These are phyloP conservation scores for Areca catechu DNA, from an alignment of 176 grass and related monocot genomes.

Conservation along the genomic window DNA sequence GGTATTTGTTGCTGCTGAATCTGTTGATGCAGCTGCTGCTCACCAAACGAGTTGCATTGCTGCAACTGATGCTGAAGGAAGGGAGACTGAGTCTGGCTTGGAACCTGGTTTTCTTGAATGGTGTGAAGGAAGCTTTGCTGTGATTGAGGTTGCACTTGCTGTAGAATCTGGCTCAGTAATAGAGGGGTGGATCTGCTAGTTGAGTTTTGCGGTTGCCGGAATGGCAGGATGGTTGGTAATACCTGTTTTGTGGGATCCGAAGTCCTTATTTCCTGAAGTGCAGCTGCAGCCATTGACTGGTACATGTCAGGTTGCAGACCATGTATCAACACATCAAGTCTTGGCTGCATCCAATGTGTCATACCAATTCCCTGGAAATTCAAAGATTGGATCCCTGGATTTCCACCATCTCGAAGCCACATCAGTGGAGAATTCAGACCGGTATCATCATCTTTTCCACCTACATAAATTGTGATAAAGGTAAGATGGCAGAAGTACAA, in stretches of 20 bases:
- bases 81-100: slow-evolving; percentile 47
- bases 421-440: slow-evolving; percentile 79
- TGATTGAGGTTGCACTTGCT: slow-evolving; percentile 54
- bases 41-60: slow-evolving; percentile 28
- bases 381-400: slow-evolving; percentile 65
- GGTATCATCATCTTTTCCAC: slow-evolving; percentile 71
- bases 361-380: slow-evolving; percentile 69
- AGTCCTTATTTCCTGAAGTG: slow-evolving; percentile 34
- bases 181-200: slow-evolving; percentile 30
- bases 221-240: slow-evolving; percentile 67
- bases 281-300: slow-evolving; percentile 43
- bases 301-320: slow-evolving; percentile 66
- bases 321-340: slow-evolving; percentile 51
- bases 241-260: slow-evolving; percentile 44
- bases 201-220: slow-evolving; percentile 60
- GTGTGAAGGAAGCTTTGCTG: slow-evolving; percentile 44
- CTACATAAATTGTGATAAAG: slow-evolving; percentile 28
- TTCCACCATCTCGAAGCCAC: slow-evolving; percentile 78
- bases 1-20: slow-evolving; percentile 26
- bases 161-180: slow-evolving; percentile 55
- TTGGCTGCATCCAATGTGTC: slow-evolving; percentile 75
- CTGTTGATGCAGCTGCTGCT: slow-evolving; percentile 48
- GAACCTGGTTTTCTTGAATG: slow-evolving; percentile 34
- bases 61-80: slow-evolving; percentile 57
- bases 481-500: slow-evolving; percentile 3